These are phyloP conservation scores for Neolentinus lepideus DNA, from an alignment of 1,284 basidiomycete species.

Conservation along the genomic window DNA sequence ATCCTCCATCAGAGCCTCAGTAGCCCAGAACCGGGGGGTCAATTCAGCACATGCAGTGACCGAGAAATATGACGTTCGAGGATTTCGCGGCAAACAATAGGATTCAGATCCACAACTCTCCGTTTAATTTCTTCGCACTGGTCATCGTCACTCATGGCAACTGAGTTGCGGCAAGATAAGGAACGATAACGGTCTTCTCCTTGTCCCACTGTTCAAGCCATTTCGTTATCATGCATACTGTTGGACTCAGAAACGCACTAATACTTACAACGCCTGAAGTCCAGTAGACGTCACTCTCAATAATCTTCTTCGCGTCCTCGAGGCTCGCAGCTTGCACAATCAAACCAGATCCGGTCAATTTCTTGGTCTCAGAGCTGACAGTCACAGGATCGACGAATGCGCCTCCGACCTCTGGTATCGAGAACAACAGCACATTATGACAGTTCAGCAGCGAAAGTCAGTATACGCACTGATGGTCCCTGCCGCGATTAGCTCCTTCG, in stretches of 20 bases:
- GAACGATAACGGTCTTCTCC: constrained; percentile 34
- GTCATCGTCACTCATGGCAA: constrained; percentile 15
- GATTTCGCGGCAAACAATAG: neutral
- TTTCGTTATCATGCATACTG: constrained; percentile 5
- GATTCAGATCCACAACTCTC: neutral
- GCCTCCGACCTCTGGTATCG: constrained; percentile 34
- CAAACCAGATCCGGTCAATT: constrained; percentile 43
- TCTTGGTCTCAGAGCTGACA: constrained; percentile 24
- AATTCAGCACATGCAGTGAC: too few relatives aligned
- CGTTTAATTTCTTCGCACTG: neutral
- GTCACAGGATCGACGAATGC: constrained; percentile 37
- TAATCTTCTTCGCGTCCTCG: constrained; percentile 35
- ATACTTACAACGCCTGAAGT: constrained; percentile 44
- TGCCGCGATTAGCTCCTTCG: constrained; percentile 30
- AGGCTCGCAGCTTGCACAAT: constrained; percentile 41
- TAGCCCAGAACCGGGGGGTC: too few relatives aligned
- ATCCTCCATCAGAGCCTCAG: too few relatives aligned
- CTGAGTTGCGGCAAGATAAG: constrained; percentile 30
- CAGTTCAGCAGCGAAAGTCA: constrained; percentile 1
- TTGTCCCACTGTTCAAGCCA: constrained; percentile 25
- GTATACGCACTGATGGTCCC: constrained; percentile 35
- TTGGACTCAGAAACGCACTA: neutral
- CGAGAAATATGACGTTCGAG: too few relatives aligned
- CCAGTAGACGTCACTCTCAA: constrained; percentile 51
- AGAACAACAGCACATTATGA: neutral